Conservation (phyloP, 176 grass and related monocot genomes). For the Bonia amplexicaulis region DNA sequence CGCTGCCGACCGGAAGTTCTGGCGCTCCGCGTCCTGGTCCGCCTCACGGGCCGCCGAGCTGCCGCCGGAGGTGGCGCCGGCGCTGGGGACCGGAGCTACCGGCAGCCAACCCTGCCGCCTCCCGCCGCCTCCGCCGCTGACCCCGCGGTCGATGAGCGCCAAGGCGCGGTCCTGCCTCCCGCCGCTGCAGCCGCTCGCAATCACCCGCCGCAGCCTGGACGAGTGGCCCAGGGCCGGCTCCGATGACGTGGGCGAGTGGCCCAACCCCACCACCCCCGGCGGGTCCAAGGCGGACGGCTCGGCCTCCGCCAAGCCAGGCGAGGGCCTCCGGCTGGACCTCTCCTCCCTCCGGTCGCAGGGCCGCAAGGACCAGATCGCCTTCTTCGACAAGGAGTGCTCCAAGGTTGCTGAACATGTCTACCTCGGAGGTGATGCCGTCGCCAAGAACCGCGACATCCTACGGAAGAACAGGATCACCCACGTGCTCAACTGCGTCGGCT, state of each 20-base stretch:
- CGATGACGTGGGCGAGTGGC: constrained; percentile 94
- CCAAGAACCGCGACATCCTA: constrained; percentile 82
- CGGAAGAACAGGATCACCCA: constrained; percentile 86
- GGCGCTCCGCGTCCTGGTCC: constrained; percentile 92
- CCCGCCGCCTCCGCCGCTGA: constrained; percentile 57
- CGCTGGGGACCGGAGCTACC: background rate
- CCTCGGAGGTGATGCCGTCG: constrained; percentile 85
- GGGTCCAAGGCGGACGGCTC: constrained; percentile 36
- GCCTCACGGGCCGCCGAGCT: constrained; percentile 45
- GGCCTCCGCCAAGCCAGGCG: constrained; percentile 42
- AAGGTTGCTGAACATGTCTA: constrained; percentile 96
- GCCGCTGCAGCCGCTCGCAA: constrained; percentile 85
- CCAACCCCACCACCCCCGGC: constrained; percentile 76
- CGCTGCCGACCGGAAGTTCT: constrained; percentile 56
- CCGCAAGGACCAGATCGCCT: constrained; percentile 91
- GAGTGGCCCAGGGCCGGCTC: constrained; percentile 88
- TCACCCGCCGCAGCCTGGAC: constrained; percentile 66
- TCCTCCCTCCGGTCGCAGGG: constrained; percentile 55
- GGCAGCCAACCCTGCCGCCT: constrained; percentile 19
- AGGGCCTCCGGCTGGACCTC: constrained; percentile 70
- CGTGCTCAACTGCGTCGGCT: constrained; percentile 92
- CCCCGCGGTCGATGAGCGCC: constrained; percentile 69
- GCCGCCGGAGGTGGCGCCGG: constrained; percentile 11
- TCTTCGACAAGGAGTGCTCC: constrained; percentile 99
- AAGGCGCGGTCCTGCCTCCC: constrained; percentile 66